Evolutionary conservation across 257 asterid species (phyloP).

Genomic region (Anisodus tanguticus): DNA sequence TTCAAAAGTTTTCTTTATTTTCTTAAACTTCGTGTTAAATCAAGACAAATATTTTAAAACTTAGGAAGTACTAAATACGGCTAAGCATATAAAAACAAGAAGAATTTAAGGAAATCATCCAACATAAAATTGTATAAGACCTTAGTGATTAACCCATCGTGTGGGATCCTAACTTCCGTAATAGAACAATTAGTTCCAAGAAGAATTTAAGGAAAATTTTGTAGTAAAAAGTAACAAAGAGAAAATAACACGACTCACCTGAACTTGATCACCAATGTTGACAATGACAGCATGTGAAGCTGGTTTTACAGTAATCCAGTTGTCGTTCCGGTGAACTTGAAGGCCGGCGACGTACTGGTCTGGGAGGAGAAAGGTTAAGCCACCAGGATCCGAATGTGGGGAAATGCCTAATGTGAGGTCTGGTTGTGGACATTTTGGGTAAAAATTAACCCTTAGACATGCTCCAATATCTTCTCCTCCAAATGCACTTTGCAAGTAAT

Average conservation of each 20-base stretch:
- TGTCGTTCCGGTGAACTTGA: constrained; percentile 60
- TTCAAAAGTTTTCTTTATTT: too few species aligned
- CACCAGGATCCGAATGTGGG: constrained; percentile 90
- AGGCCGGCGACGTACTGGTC: constrained; percentile 76
- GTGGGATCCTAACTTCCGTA: too few species aligned
- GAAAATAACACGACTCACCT: constrained; percentile 45
- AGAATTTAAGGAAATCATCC: neutral
- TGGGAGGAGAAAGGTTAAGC: constrained; percentile 73
- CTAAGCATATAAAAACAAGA: neutral
- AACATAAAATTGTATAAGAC: too few species aligned
- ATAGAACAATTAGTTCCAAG: too few species aligned
- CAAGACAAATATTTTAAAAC: too few species aligned
- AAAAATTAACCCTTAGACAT: constrained; percentile 78
- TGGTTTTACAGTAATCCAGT: constrained; percentile 80
- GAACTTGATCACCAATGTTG: constrained; percentile 84
- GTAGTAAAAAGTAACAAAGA: neutral
- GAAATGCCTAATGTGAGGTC: constrained; percentile 76
- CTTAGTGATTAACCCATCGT: too few species aligned
- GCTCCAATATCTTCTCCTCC: constrained; percentile 82
- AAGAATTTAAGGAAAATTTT: neutral
- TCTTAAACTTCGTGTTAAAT: too few species aligned
- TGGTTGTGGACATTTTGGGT: constrained; percentile 87
- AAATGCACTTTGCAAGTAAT: constrained; percentile 55
- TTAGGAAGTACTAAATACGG: too few species aligned
- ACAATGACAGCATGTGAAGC: constrained; percentile 76